phyloP scores from a whole-genome alignment of 208 protist species.

The Borovskyia barvae region DNA sequence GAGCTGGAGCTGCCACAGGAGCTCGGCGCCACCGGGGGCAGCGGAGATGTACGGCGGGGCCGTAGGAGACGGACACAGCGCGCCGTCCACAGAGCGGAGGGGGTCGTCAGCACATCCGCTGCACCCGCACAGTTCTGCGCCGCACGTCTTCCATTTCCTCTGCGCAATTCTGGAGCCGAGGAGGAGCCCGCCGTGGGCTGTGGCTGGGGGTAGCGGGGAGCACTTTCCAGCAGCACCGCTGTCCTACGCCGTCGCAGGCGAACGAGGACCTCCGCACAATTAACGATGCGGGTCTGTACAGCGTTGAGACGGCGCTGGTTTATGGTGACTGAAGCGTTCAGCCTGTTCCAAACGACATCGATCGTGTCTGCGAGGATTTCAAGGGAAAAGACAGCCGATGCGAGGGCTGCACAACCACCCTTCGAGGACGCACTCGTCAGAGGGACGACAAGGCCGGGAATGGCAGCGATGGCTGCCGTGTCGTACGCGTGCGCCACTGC shows the following conservation, averaged over 20 bases:
- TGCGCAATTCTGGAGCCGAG: not conserved
- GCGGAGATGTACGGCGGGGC: constrained; percentile 11
- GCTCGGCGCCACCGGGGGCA: constrained; percentile 20
- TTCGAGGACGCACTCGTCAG: constrained; percentile 9
- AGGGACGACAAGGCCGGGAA: constrained; percentile 27
- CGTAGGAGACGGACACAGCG: constrained; percentile 9
- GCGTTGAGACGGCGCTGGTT: constrained; percentile 1
- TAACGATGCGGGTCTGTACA: constrained; percentile 10
- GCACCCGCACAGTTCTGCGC: not conserved
- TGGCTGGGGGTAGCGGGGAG: constrained; percentile 13
- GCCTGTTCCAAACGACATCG: constrained; percentile 14
- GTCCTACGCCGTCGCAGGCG: constrained; percentile 1
- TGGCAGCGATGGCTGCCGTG: constrained; percentile 10
- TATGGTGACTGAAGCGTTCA: constrained; percentile 6
- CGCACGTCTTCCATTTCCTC: not conserved
- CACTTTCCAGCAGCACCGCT: constrained; percentile 17
- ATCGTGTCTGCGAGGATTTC: constrained; percentile 11
- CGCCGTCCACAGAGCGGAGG: constrained; percentile 1
- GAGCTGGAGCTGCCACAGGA: constrained; percentile 12
- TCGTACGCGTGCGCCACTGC: constrained; percentile 6
- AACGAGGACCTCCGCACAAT: constrained; percentile 8
- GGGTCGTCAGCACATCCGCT: not conserved
- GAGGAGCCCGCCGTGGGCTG: not conserved
- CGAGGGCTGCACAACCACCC: constrained; percentile 15
- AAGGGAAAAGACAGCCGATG: constrained; percentile 19